These are phyloP conservation scores for Capsicum chinense DNA, from an alignment of 257 asterid genomes.

Conservation along the genomic window DNA sequence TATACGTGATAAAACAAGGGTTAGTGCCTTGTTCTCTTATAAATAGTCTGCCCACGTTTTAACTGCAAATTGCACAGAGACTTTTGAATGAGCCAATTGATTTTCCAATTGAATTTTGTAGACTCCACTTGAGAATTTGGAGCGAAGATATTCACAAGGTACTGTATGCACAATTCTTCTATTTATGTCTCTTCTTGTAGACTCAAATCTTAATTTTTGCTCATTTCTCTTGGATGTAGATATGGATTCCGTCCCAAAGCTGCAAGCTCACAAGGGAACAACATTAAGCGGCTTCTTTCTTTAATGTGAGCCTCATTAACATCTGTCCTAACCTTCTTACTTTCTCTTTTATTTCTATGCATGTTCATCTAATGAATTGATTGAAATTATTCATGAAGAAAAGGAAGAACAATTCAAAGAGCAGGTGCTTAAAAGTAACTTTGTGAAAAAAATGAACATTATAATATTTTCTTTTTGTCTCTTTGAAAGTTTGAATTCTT, in stretches of 20 bases:
- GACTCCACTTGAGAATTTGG: constrained; percentile 90
- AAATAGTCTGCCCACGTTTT: neutral
- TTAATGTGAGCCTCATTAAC: neutral
- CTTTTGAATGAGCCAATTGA: too few relatives aligned
- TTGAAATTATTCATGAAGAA: constrained; percentile 63
- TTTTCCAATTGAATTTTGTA: constrained; percentile 30
- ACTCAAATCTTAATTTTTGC: constrained; percentile 22
- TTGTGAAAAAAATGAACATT: constrained; percentile 16
- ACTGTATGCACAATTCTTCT: constrained; percentile 4
- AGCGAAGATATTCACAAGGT: constrained; percentile 95
- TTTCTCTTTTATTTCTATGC: constrained; percentile 8
- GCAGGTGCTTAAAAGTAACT: constrained; percentile 52
- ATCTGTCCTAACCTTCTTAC: constrained; percentile 1
- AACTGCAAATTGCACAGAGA: neutral
- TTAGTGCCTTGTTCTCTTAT: constrained; percentile 35
- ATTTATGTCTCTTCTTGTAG: constrained; percentile 22
- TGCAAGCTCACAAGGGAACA: constrained; percentile 82
- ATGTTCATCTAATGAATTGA: constrained; percentile 19
- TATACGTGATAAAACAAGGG: constrained; percentile 90
- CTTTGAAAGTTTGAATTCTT: too few relatives aligned
- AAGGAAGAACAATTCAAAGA: constrained; percentile 75
- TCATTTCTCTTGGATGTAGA: constrained; percentile 47
- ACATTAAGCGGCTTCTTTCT: constrained; percentile 86
- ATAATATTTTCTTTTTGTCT: neutral
- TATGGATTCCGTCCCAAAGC: constrained; percentile 98